Percentiles rank a stretch among this genome's conserved stretches.
Conservation (phyloP, 192 early-diverging fungal genomes). For the Coemansia sp. region DNA sequence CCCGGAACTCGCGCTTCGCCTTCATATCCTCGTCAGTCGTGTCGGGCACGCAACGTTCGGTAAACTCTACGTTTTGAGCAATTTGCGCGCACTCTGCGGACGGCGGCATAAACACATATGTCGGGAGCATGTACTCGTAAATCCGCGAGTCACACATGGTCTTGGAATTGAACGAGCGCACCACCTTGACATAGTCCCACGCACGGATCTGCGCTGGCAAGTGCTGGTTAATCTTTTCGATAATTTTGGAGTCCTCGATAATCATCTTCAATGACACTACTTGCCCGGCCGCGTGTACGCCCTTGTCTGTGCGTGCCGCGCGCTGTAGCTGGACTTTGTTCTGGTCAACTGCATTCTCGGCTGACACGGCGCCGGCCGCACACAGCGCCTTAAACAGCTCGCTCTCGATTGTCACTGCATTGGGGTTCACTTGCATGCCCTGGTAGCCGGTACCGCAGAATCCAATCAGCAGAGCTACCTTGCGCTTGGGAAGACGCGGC, state of each 20-base stretch:
- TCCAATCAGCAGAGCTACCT: conserved; percentile 86
- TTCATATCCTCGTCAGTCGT: conserved; percentile 61
- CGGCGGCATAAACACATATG: conserved; percentile 73
- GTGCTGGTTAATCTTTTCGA: conserved; percentile 76
- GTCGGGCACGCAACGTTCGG: conserved; percentile 36
- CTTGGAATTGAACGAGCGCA: conserved; percentile 87
- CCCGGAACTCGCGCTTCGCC: conserved; percentile 65
- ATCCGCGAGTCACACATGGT: conserved; percentile 88
- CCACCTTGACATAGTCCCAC: conserved; percentile 74
- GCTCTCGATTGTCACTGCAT: conserved; percentile 81
- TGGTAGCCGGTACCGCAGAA: conserved; percentile 95
- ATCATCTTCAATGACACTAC: conserved; percentile 92
- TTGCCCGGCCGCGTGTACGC: conserved; percentile 97
- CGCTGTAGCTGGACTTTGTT: conserved; percentile 82
- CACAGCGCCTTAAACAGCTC: conserved; percentile 87
- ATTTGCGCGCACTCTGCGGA: conserved; percentile 41
- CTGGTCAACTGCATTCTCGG: conserved; percentile 81
- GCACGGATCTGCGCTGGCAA: conserved; percentile 88
- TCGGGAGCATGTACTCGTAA: conserved; percentile 97
- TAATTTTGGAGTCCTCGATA: conserved; percentile 67
- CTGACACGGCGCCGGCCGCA: conserved; percentile 77
- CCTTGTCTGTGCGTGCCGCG: conserved; percentile 96
- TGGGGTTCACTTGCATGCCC: conserved; percentile 94
- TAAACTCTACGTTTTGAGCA: conserved; percentile 31
- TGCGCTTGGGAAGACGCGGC: conserved; percentile 73